A percentile compares a stretch with the other conserved stretches of the same genome.
Conservation (phyloP, 805 yeast species). For the Isabelozyma heimii region DNA sequence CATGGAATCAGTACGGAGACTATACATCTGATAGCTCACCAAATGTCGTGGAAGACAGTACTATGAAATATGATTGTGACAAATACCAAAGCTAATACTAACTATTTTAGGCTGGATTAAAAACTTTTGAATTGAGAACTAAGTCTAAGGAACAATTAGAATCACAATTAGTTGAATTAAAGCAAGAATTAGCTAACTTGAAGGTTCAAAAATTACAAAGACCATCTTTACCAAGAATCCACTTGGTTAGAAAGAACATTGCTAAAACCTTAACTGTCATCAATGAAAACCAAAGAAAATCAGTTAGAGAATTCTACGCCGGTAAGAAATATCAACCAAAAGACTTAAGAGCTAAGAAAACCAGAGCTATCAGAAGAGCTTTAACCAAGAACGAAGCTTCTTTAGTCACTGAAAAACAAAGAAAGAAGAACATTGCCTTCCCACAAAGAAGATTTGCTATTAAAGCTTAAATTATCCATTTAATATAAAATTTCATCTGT, state of each 20-base stretch:
- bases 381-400: conserved; percentile 84
- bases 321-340: conserved; percentile 96
- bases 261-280: conserved; percentile 97
- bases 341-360: conserved; percentile 99
- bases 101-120: conserved; percentile 70
- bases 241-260: conserved; percentile 96
- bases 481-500: not conserved
- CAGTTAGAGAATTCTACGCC: conserved; percentile 91
- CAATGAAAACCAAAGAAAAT: conserved; percentile 94
- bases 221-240: conserved; percentile 93
- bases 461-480: conserved; percentile 70
- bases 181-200: conserved; percentile 93
- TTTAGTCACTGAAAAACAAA: conserved; percentile 81
- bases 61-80: not conserved
- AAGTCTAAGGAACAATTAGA: conserved; percentile 96
- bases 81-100: conserved; percentile 1
- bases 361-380: conserved; percentile 99
- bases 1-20: not conserved
- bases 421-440: conserved; percentile 91
- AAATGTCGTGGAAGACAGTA: not conserved
- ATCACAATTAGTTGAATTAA: conserved; percentile 89
- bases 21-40: not conserved
- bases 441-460: conserved; percentile 98
- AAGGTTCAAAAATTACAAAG: conserved; percentile 93
- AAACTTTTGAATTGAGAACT: conserved; percentile 94